Conservation (phyloP, 208 protist genomes). For the Trypanosoma mega region DNA sequence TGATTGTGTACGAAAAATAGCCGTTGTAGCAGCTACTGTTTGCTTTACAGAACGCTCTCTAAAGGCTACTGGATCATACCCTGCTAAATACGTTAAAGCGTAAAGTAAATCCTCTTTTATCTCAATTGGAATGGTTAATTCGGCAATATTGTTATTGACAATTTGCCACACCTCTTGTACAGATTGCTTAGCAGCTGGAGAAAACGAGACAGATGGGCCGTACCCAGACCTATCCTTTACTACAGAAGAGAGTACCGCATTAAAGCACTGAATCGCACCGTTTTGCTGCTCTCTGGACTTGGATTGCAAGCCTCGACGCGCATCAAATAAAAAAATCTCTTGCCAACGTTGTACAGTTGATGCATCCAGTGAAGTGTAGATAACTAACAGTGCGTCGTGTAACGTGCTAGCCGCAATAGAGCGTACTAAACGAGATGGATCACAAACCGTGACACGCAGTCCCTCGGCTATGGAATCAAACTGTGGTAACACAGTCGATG, state of each 20-base stretch:
- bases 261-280: constrained; percentile 67
- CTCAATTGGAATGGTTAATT: constrained; percentile 20
- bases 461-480: constrained; percentile 58
- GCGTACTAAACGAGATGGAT: constrained; percentile 43
- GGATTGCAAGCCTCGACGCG: constrained; percentile 39
- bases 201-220: constrained; percentile 40
- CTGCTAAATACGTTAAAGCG: constrained; percentile 65
- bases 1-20: constrained; percentile 44
- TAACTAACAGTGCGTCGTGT: constrained; percentile 50
- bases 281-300: constrained; percentile 41
- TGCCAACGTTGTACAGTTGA: constrained; percentile 56
- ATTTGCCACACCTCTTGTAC: constrained; percentile 64
- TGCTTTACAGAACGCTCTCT: constrained; percentile 46
- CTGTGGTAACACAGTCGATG: constrained; percentile 52
- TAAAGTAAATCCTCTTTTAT: constrained; percentile 56
- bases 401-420: constrained; percentile 45
- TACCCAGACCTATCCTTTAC: constrained; percentile 29
- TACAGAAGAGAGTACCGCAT: constrained; percentile 68
- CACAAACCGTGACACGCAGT: constrained; percentile 50
- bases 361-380: constrained; percentile 59
- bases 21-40: constrained; percentile 41
- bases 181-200: constrained; percentile 26
- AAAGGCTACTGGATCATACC: constrained; percentile 70
- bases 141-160: constrained; percentile 44
- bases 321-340: constrained; percentile 59